phyloP scores from a whole-genome alignment of 768 basidiomycete species.

The Trametes cinnabarina region DNA sequence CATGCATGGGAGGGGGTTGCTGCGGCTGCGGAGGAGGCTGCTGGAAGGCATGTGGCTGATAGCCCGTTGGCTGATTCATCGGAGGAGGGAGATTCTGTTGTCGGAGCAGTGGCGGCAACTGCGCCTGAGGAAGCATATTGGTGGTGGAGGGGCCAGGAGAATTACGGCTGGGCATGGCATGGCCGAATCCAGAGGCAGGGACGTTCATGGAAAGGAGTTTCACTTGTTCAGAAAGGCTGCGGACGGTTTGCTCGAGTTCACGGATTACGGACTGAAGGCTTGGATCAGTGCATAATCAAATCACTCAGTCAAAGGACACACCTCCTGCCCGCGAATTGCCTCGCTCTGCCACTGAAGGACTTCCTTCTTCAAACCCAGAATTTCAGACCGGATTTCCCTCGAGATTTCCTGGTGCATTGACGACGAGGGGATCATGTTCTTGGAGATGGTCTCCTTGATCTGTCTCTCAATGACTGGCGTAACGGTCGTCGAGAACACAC shows the following conservation, averaged over 20 bases:
- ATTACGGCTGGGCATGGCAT: slow-evolving; percentile 18
- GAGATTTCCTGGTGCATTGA: slow-evolving; percentile 78
- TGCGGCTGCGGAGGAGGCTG: slow-evolving; percentile 34
- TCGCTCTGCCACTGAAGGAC: slow-evolving; percentile 81
- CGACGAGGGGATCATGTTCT: slow-evolving; percentile 72
- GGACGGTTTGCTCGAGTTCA: slow-evolving; percentile 77
- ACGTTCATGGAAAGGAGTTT: slow-evolving; percentile 67
- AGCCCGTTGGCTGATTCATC: slow-evolving; percentile 38
- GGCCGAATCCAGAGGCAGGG: slow-evolving; percentile 23
- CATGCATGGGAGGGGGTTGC: slow-evolving; percentile 29
- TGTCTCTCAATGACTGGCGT: slow-evolving; percentile 78
- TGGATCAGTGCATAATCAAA: slow-evolving; percentile 1
- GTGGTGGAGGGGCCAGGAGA: slow-evolving; percentile 24
- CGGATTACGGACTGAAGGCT: slow-evolving; percentile 61
- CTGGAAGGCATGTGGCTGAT: slow-evolving; percentile 28
- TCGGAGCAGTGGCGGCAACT: slow-evolving; percentile 27
- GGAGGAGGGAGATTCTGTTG: slow-evolving; percentile 35
- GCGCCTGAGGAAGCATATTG: slow-evolving; percentile 22
- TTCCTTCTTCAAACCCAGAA: slow-evolving; percentile 76
- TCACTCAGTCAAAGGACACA: slow-evolving; percentile 33
- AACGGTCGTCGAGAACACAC: slow-evolving; percentile 66
- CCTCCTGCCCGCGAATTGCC: slow-evolving; percentile 75
- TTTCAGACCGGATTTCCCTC: slow-evolving; percentile 71
- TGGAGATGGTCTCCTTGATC: slow-evolving; percentile 74
- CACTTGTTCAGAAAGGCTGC: slow-evolving; percentile 75